Base-by-base conservation (phyloP, 441 rosid genomes). In the Daphne laureola region DNA sequence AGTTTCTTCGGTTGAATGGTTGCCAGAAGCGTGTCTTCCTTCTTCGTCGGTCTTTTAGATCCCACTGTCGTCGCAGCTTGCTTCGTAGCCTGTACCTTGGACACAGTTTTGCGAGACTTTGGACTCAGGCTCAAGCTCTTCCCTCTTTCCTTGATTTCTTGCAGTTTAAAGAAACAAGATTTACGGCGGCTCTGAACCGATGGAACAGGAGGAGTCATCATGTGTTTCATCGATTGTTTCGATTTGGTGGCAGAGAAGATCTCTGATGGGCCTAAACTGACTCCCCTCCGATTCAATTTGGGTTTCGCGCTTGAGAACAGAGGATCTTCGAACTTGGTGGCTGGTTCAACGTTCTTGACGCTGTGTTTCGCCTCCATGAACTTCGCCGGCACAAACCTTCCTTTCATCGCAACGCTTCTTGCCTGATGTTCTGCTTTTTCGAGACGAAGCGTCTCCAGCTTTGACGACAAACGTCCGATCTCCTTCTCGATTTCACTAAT, bases 221-320 rank as follows among this genome's bases (percentile, higher is more conserved):
- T 86, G 11, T 70, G 68, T 66, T 72, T 86, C 9, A 60, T 64
- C 2, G 62, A 26, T 21, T 76, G 72, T 66, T 80, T 65, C 14
- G 79, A 51, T 46, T 73, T 79, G 17, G 65, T 31, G 0, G 78
- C 82, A 8, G 80, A 69, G 59, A 54, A 72, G 12, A 92, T 86
- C 81, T 92, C 96, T 14, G 78, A 68, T 4, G 98, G 98, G 36
- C 96, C 90, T 57, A 92, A 52, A 65, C 98, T 92, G 18, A 86
- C 69, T 3, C 96, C 98, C 70, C 96, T 78, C 5, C 95, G 70
- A 7, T 54, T 74, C 44, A 67, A 5, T 62, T 67, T 83, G 3
- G 74, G 38, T 67, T 78, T 75, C 14, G 79, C 41, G 35, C 66
- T 74, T 8, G 75, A 51, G 43, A 75, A 46, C 36, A 61, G 54